Evolutionary conservation across 176 grass and related monocot genomes (phyloP), one percentile per base, ranked within the genome.

Genomic region (Musa troglodytarum): DNA sequence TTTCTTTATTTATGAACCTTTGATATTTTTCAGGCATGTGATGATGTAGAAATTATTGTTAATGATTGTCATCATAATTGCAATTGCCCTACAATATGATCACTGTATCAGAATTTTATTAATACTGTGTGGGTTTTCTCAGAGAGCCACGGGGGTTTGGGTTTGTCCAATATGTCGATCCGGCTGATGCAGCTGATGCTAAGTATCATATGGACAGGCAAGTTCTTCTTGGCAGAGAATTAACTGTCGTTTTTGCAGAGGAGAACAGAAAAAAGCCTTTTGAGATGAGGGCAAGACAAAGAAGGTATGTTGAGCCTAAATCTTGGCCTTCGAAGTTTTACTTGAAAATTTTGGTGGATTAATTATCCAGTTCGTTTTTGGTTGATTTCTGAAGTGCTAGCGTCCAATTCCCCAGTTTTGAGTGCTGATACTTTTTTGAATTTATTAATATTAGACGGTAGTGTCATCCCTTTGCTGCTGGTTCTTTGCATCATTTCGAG

Each of bases 201-300:
- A 92, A 96, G 76, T 87, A 88, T 54, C 86, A 96, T 71, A 89
- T 92, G 93, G 89, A 96, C 77, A 86, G 89, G 58, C 87, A 96
- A 54, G 25, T 90, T 10, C 80, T 96, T 71, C 85, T 96, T 77
- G 93, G 93, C 17, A 84, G 90, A 72, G 86, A 90, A 85, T 52
- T 97, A 80, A 82, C 87, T 57, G 93, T 97, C 75, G 90, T 92
- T 56, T 92, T 90, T 86, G 93, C 93, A 63, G 83, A 97, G 79
- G 93, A 97, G 50, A 90, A 92, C 82, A 86, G 93, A 73, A 97
- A 97, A 83, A 92, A 88, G 23, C 93, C 93, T 25, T 11, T 17
- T 74, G 87, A 92, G 52, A 97, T 97, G 93, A 89, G 86, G 59
- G 1, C 74, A 24, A 83, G 87, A 77, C 90, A 90, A 25, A 77